Conservation (phyloP, 805 yeast species). For the Schwanniomyces sp. region DNA sequence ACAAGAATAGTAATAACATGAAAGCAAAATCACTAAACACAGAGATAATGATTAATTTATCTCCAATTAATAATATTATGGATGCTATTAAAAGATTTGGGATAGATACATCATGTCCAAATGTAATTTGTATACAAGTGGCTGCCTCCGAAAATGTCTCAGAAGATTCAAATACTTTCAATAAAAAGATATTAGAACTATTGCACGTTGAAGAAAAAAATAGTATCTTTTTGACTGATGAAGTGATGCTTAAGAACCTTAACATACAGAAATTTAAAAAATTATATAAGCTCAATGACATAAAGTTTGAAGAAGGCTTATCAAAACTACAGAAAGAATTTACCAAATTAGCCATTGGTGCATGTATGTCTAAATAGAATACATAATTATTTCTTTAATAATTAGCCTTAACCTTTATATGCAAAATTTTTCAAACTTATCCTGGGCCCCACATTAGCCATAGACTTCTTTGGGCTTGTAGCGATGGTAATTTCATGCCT, state of each 20-base stretch:
- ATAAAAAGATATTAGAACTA: slow-evolving; percentile 30
- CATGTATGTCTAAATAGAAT: slow-evolving; percentile 35
- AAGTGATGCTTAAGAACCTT: slow-evolving; percentile 14
- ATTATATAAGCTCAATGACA: slow-evolving; percentile 36
- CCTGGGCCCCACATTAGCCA: neutral
- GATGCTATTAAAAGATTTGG: slow-evolving; percentile 76
- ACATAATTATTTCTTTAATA: neutral
- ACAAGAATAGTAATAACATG: slow-evolving; percentile 45
- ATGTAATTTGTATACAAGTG: slow-evolving; percentile 54
- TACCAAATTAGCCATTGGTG: slow-evolving; percentile 45
- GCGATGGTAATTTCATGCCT: neutral
- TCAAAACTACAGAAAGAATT: slow-evolving; percentile 20
- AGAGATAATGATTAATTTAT: slow-evolving; percentile 66
- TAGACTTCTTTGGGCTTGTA: neutral
- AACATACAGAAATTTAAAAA: slow-evolving; percentile 34
- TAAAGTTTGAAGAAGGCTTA: slow-evolving; percentile 12
- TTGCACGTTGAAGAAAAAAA: slow-evolving; percentile 10
- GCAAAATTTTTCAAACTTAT: slow-evolving; percentile 13
- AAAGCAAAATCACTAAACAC: slow-evolving; percentile 69
- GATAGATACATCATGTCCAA: slow-evolving; percentile 47
- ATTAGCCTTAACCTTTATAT: slow-evolving; percentile 5
- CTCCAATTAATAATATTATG: slow-evolving; percentile 69
- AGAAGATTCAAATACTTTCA: slow-evolving; percentile 23
- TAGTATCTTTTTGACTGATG: slow-evolving; percentile 22
- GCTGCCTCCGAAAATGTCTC: slow-evolving; percentile 15